These are phyloP conservation scores for Eragrostis tef DNA, from an alignment of 202 grass and related monocot species.

Conservation along the genomic window DNA sequence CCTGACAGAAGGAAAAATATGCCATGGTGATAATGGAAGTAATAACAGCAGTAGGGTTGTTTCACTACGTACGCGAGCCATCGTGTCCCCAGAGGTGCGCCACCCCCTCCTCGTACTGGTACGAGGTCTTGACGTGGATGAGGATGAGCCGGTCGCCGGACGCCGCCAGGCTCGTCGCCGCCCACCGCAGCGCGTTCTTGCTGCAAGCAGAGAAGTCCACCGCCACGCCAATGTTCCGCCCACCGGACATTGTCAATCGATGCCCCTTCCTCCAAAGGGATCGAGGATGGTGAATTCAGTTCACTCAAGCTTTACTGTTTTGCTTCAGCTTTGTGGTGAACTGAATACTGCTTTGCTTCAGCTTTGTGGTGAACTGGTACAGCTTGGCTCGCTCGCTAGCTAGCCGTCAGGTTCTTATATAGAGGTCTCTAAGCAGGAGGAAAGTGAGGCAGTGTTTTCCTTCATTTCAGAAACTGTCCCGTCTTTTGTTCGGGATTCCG, in stretches of 20 bases:
- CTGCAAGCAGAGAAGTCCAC: constrained; percentile 70
- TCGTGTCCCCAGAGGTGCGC: constrained; percentile 62
- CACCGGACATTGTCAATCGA: background rate
- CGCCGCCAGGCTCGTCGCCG: constrained; percentile 46
- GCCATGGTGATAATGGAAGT: too few relatives aligned
- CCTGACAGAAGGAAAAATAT: too few relatives aligned
- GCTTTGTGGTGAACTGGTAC: background rate
- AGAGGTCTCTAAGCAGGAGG: background rate
- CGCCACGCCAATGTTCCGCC: constrained; percentile 54
- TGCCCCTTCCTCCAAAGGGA: too few relatives aligned
- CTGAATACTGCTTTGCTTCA: background rate
- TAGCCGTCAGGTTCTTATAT: background rate
- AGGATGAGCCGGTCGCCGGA: constrained; percentile 65
- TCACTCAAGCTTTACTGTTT: too few relatives aligned
- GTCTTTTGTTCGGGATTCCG: background rate
- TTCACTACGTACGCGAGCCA: constrained; percentile 71
- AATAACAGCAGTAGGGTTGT: too few relatives aligned
- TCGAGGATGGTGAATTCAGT: too few relatives aligned
- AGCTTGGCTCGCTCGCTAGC: background rate
- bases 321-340: too few relatives aligned
- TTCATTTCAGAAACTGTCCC: background rate
- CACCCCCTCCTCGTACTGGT: constrained; percentile 52
- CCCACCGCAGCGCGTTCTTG: constrained; percentile 60
- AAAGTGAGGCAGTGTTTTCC: background rate
- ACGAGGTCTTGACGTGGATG: constrained; percentile 54